Evolutionary conservation across 2,329 filamentous ascomycete species (phyloP), one percentile per base, ranked within the genome.

Genomic region (Blumeria hordei): DNA sequence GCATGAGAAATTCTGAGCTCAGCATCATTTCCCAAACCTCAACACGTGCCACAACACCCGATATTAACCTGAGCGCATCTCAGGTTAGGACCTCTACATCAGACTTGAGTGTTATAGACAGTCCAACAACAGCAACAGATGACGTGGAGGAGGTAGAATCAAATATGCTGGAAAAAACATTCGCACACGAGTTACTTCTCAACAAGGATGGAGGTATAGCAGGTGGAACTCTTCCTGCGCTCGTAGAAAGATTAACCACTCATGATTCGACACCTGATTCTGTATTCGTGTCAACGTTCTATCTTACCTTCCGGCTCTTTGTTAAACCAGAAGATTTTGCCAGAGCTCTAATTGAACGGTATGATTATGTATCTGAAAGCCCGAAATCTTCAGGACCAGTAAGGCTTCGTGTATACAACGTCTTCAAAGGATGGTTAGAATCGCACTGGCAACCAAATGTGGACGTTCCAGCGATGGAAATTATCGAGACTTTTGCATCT

Each of bases 371-470:
- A 39, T 83, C 79, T 11, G 83, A 92, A 57, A 84, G 81, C 51
- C 77, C 80, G 21, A 76, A 80, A 57, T 77, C 88, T 59, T 81
- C 88, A 21, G 77, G 74, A 2, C 86, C 90, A 0, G 90, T 96
- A 21, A 81, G 88, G 53, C 72, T 98, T 51, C 80, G 92, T 54
- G 87, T 96, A 1, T 96, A 93, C 71, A 96, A 98, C 65, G 82
- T 88, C 56, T 87, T 98, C 74, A 98, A 98, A 68, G 85, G 85
- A 44, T 98, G 92, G 92, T 72, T 98, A 18, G 92, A 96, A 69
- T 92, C 85, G 6, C 88, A 98, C 68, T 98, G 92, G 90, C 80
- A 84, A 51, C 79, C 86, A 59, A 79, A 87, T 57, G 80, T 81
- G 10, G 92, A 98, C 65, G 77, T 78, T 54, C 75, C 78, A 11